Percentiles rank a stretch among this genome's conserved stretches.
Conservation (phyloP, 2,329 filamentous ascomycete genomes). For the Rachicladosporium sp. region DNA sequence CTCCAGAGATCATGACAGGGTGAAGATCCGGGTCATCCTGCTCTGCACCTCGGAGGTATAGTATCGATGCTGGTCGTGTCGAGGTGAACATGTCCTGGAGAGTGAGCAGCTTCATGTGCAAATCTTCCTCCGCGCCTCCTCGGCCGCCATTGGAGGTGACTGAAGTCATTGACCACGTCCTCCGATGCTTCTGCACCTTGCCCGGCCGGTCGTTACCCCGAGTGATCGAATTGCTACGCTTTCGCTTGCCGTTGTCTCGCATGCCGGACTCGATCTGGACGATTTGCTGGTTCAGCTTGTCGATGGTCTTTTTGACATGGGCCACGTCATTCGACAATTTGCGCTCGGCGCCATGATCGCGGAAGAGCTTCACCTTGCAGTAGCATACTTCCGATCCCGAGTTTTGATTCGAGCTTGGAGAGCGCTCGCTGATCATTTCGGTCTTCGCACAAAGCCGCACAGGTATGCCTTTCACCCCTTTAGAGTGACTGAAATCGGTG, state of each 20-base stretch:
- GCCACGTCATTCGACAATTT: conserved; percentile 91
- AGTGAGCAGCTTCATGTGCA: conserved; percentile 65
- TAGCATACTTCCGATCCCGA: conserved; percentile 60
- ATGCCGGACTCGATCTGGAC: conserved; percentile 55
- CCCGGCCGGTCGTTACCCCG: conserved; percentile 46
- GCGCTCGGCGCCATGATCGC: conserved; percentile 87
- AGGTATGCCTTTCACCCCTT: conserved; percentile 94
- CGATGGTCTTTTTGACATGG: conserved; percentile 91
- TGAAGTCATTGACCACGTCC: conserved; percentile 92
- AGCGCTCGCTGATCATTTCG: conserved; percentile 41
- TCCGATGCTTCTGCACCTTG: conserved; percentile 82
- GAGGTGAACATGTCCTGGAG: conserved; percentile 84
- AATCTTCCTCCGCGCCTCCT: conserved; percentile 49
- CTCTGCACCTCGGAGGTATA: conserved; percentile 67
- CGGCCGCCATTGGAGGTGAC: conserved; percentile 33
- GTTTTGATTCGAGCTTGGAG: conserved; percentile 32
- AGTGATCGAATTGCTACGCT: conserved; percentile 42
- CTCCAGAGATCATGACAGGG: conserved; percentile 61
- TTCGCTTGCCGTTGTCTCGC: conserved; percentile 48
- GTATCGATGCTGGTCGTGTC: conserved; percentile 62
- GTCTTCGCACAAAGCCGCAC: conserved; percentile 90
- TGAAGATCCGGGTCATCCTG: conserved; percentile 68
- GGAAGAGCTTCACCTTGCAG: conserved; percentile 94
- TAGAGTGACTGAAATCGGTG: conserved; percentile 96
- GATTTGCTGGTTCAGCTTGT: conserved; percentile 91